Base-by-base conservation (phyloP, 225 moss, liverwort and hornwort species). In the Ulota crispa region DNA sequence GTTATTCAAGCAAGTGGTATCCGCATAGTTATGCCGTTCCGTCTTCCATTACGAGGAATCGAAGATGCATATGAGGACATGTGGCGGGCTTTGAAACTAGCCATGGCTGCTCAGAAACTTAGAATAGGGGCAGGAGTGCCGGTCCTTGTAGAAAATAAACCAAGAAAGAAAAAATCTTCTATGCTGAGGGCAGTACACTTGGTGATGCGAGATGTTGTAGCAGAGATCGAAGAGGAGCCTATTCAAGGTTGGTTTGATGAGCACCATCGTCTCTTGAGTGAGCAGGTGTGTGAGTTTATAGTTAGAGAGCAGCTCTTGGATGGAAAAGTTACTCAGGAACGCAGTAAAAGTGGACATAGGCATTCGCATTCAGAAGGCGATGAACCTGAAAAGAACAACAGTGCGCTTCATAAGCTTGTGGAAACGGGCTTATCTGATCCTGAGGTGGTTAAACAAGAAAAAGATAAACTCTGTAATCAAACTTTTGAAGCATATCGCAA, bases 201-300 rank as follows among this genome's bases (percentile, higher is more conserved):
- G 82, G 91, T 91, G 77, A 82, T 98, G 72, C 86, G 81, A 72
- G 92, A 94, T 12, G 84, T 92, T 60, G 87, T 88, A 20, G 94
- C 91, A 77, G 98, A 95, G 79, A 95, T 98, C 68, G 98, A 98
- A 89, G 98, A 98, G 81, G 98, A 98, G 75, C 98, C 98, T 32
- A 84, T 98, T 77, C 98, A 98, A 86, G 98, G 98, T 72, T 98
- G 98, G 98, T 91, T 95, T 85, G 98, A 93, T 85, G 91, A 98
- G 74, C 95, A 95, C 76, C 89, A 92, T 82, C 94, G 91, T 80
- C 89, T 98, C 84, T 88, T 92, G 89, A 85, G 87, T 50, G 88
- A 91, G 86, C 94, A 92, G 87, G 88, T 94, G 59, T 94, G 94
- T 80, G 94, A 98, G 84, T 89, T 94, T 66, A 93, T 91, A 59